Evolutionary conservation across 2,329 filamentous ascomycete species (phyloP), one percentile per base, ranked within the genome.

Genomic region (Phialemoniopsis sp.): DNA sequence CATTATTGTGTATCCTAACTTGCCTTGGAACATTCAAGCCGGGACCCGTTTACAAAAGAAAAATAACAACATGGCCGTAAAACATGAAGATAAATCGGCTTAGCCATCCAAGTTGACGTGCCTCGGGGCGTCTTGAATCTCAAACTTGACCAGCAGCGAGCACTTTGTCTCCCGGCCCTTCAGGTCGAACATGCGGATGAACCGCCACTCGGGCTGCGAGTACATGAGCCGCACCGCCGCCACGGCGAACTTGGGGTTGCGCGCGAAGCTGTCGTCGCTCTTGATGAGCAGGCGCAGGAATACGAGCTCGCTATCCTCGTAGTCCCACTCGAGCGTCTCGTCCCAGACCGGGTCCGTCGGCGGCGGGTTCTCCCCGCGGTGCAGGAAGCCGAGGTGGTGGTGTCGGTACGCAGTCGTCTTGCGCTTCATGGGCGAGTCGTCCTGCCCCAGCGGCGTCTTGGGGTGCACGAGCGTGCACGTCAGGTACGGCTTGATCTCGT

Each of bases 261-360:
- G 63, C 0, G 76, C 63, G 56, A 78, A 85, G 45, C 69, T 71
- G 43, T 82, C 78, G 43, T 85, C 81, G 46, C 74, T 80, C 66
- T 86, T 86, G 59, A 86, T 69, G 32, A 85, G 62, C 42, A 86
- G 67, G 1, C 82, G 67, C 47, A 86, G 46, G 49, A 86, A 86
- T 0, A 73, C 72, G 35, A 86, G 53, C 54, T 85, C 81, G 47
- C 78, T 82, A 40, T 84, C 80, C 6, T 82, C 76, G 49, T 76
- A 85, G 44, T 81, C 76, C 82, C 82, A 86, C 51, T 82, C 78
- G 8, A 86, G 61, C 13, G 63, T 65, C 56, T 85, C 79, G 46
- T 85, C 72, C 80, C 80, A 86, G 8, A 86, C 37, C 0, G 82
- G 81, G 44, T 85, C 79, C 0, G 69, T 81, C 0, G 68, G 55